Base-by-base conservation (phyloP, 179 eudicot species). In the Patellifolia procumbens region DNA sequence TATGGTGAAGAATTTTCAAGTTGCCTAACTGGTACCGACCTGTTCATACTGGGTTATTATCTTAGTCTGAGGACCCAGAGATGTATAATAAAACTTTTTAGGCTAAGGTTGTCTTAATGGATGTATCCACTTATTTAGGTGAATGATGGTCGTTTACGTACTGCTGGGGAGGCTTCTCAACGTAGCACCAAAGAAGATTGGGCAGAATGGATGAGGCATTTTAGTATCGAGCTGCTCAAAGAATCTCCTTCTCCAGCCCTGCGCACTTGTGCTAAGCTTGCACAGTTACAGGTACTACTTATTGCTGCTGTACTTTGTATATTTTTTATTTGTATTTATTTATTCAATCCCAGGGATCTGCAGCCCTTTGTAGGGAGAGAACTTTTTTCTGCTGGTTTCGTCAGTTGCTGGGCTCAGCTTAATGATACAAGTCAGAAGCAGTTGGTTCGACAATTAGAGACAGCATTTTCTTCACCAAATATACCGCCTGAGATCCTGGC, bases 141-240 rank as follows among this genome's bases (percentile, higher is more conserved):
- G 19, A 91, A 96, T 80, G 96, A 96, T 78, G 92, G 86, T n/a
- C 89, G 96, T 56, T 79, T 96, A 70, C 94, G 93, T 46, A 82
- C 91, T 81, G 99, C 99, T 75, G 99, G 97, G 63, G 98, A 93
- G 89, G 99, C 99, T 63, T 96, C 99, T 68, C 98, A 96, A 70
- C 99, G 99, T 60, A 96, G 99, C 80, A 96, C 99, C 46, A 93
- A 89, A 79, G 99, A 96, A 78, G 99, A 93, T 81, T 96, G 99
- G 99, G 98, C 96, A 59, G 99, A 96, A 88, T 96, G 99, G 99
- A 96, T 96, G 99, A 87, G 99, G 80, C 98, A 93, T 91, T 96
- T 91, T 67, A 96, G 99, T 85, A 93, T 93, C 86, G 99, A 91
- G 74, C 87, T 96, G 74, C 86, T 96, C 35, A 91, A 91, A 87